A percentile compares a stretch with the other conserved stretches of the same genome.
Conservation (phyloP, 352 stramenopile genomes). For the Globisporangium viniferum region DNA sequence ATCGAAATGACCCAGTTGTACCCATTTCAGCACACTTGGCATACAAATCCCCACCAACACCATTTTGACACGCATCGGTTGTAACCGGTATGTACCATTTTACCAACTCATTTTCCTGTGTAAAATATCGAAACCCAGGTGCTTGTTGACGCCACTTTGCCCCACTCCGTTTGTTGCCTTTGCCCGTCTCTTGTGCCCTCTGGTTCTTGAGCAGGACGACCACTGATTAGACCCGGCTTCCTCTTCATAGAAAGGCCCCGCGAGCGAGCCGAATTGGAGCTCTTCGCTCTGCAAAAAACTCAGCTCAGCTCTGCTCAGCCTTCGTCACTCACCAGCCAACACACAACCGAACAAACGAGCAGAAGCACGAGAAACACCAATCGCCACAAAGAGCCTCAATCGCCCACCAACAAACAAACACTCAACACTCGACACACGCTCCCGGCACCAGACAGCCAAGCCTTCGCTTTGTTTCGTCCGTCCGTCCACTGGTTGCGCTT, state of each 20-base stretch:
- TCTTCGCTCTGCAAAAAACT: not conserved
- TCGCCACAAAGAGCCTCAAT: not conserved
- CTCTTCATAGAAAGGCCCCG: not conserved
- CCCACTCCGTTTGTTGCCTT: not conserved
- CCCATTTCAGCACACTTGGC: not conserved
- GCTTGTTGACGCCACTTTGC: not conserved
- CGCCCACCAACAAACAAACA: not conserved
- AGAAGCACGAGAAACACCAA: slow-evolving; percentile 3
- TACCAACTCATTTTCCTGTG: not conserved
- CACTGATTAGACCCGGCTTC: not conserved
- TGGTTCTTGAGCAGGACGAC: not conserved
- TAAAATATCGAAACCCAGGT: not conserved
- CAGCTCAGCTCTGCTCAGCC: not conserved
- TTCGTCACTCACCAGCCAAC: not conserved
- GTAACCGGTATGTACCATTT: not conserved
- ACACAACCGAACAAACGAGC: not conserved
- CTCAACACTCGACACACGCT: not conserved
- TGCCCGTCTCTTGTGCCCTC: no score
- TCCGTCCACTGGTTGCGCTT: not conserved
- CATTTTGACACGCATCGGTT: not conserved
- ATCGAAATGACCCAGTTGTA: not conserved
- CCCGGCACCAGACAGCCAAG: not conserved
- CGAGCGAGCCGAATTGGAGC: not conserved
- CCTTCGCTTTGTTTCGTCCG: not conserved
- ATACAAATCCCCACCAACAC: not conserved